phyloP scores from a whole-genome alignment of 129 eudicot species.

The Daucus carota region DNA sequence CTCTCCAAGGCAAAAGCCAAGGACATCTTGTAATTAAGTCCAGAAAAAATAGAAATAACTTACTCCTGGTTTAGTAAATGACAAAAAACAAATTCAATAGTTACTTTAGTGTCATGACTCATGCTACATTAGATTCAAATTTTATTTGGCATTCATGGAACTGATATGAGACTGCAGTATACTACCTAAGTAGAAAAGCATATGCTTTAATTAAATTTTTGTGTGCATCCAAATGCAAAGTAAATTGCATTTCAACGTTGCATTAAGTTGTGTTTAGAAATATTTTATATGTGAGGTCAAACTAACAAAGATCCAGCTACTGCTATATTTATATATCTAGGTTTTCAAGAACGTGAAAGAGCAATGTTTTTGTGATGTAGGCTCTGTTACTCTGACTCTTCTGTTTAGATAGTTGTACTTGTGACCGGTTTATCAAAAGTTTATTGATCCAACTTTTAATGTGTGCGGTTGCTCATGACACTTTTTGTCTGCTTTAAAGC shows the following conservation, averaged over 20 bases:
- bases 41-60: neutral
- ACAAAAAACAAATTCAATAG: neutral
- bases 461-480: neutral
- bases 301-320: neutral
- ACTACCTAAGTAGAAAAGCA: neutral
- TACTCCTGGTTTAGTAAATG: neutral
- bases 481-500: neutral
- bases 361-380: neutral
- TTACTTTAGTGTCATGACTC: neutral
- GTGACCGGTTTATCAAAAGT: neutral
- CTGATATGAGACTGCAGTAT: neutral
- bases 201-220: neutral
- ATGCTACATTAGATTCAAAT: neutral
- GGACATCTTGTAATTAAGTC: neutral
- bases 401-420: too few species aligned
- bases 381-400: too few species aligned
- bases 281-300: neutral
- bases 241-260: neutral
- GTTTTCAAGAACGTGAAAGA: neutral
- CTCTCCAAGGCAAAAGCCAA: neutral
- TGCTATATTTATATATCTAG: neutral
- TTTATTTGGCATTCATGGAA: neutral
- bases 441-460: neutral
- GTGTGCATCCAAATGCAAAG: neutral
- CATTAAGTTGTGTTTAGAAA: neutral